phyloP scores from a whole-genome alignment of 2,329 filamentous ascomycete genomes.

The Beauveria australis region DNA sequence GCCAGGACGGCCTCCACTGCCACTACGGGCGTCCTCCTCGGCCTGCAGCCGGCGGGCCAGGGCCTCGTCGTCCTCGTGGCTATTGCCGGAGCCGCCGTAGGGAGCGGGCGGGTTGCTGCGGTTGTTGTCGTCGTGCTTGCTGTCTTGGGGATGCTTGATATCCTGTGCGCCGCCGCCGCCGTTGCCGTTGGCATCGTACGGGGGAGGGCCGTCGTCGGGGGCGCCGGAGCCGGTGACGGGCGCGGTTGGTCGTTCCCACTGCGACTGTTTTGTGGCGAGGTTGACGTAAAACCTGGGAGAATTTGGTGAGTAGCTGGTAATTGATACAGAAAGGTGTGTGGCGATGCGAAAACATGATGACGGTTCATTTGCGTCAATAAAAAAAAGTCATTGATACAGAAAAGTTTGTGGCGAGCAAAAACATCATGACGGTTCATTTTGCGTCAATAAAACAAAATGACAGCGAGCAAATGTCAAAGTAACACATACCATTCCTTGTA shows the following conservation, averaged over 20 bases:
- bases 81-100: conserved; percentile 21
- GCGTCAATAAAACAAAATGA: too few species aligned
- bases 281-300: conserved; percentile 80
- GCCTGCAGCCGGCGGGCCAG: conserved; percentile 72
- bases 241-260: conserved; percentile 77
- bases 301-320: not conserved
- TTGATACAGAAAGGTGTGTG: too few species aligned
- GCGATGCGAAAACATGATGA: too few species aligned
- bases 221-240: conserved; percentile 49
- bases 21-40: conserved; percentile 62
- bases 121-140: conserved; percentile 27
- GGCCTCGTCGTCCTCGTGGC: conserved; percentile 57
- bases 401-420: too few species aligned
- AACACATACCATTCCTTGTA: conserved; percentile 71
- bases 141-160: conserved; percentile 66
- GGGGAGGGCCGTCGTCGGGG: conserved; percentile 50
- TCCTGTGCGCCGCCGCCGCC: conserved; percentile 32
- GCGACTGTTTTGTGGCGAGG: conserved; percentile 75
- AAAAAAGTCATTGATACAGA: too few species aligned
- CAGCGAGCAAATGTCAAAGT: not conserved
- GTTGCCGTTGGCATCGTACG: conserved; percentile 46
- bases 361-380: too few species aligned
- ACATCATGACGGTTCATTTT: too few species aligned
- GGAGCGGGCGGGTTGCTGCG: conserved; percentile 18
- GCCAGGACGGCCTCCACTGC: conserved; percentile 8